Conservation (phyloP, 495 filamentous ascomycete genomes). For the Usnea hakonensis region DNA sequence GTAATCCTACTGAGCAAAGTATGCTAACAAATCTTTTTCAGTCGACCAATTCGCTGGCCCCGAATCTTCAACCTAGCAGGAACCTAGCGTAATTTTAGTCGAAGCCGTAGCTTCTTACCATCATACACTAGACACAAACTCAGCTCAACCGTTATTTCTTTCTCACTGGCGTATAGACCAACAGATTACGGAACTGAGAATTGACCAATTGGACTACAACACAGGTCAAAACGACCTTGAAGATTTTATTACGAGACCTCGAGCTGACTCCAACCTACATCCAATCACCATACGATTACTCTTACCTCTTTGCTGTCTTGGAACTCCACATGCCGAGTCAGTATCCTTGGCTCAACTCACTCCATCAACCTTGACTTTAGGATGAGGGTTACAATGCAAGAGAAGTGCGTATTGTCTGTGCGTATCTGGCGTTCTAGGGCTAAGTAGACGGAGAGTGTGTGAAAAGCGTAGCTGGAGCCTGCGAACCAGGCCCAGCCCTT, state of each 20-base stretch:
- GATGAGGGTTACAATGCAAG: neutral
- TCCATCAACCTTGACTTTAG: neutral
- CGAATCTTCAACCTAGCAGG: neutral
- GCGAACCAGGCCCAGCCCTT: neutral
- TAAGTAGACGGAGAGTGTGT: neutral
- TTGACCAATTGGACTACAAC: neutral
- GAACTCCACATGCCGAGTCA: neutral
- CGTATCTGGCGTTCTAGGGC: neutral
- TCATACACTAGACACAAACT: neutral
- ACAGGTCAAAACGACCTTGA: neutral
- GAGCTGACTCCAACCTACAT: neutral
- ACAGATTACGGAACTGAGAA: neutral
- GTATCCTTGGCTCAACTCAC: neutral
- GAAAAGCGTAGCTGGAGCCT: neutral
- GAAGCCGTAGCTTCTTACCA: neutral
- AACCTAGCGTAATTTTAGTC: neutral
- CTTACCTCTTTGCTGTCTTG: neutral
- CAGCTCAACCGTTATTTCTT: too few relatives aligned
- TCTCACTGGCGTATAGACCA: neutral
- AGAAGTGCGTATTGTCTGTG: neutral
- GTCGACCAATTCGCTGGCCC: neutral
- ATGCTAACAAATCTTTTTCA: too few relatives aligned
- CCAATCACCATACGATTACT: neutral
- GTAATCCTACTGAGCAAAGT: too few relatives aligned
- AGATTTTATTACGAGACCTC: neutral